Evolutionary conservation across 23 red algal genomes (phyloP).

Genomic region (Gracilariopsis chorda): DNA sequence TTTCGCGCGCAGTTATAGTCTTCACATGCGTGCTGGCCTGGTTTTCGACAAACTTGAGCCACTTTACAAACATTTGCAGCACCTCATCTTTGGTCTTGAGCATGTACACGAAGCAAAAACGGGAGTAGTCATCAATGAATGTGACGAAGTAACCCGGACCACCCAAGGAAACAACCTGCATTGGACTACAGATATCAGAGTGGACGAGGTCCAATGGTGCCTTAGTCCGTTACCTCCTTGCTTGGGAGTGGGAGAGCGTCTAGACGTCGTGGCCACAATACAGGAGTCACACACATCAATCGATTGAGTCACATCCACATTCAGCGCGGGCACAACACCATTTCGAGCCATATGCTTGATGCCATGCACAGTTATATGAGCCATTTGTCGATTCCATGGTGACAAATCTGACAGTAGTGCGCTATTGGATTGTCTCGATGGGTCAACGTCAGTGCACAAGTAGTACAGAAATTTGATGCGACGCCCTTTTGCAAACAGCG

Average conservation of each 20-base stretch:
- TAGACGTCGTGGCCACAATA: neutral
- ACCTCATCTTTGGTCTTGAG: conserved; percentile 33
- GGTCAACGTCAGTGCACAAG: neutral
- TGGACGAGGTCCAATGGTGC: neutral
- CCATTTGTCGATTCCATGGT: conserved; percentile 6
- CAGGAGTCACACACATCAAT: conserved; percentile 12
- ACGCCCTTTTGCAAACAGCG: too few species aligned
- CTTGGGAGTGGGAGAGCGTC: conserved; percentile 8
- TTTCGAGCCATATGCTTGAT: neutral
- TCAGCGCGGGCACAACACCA: neutral
- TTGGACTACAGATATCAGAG: conserved; percentile 22
- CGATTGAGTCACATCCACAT: conserved; percentile 14
- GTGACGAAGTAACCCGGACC: conserved; percentile 24
- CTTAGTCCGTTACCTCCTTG: neutral
- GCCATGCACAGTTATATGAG: conserved; percentile 21
- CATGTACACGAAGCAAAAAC: neutral
- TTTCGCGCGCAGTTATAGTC: neutral
- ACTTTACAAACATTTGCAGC: neutral
- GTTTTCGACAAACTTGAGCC: conserved; percentile 11
- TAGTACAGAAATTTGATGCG: too few species aligned
- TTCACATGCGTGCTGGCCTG: neutral
- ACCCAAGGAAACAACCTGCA: neutral
- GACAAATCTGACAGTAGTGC: neutral
- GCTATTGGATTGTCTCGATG: neutral
- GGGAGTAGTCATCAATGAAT: conserved; percentile 19